These are phyloP conservation scores for Saccharomycopsis olivae DNA, from an alignment of 805 yeast genomes.

Conservation along the genomic window DNA sequence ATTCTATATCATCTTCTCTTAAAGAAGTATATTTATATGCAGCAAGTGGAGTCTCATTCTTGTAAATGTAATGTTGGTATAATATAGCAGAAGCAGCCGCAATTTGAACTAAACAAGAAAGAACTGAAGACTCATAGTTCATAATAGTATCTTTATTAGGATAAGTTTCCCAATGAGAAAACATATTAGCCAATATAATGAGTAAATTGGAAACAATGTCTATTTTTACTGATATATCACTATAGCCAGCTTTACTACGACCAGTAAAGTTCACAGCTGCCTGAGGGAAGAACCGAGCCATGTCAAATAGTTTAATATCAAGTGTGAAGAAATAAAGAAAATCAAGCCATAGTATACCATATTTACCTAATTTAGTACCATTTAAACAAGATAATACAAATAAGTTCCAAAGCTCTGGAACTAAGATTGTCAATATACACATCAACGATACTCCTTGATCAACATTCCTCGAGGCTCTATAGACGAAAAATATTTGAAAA, in stretches of 20 bases:
- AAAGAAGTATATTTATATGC: not conserved
- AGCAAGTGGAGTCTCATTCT: not conserved
- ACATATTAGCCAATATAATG: not conserved
- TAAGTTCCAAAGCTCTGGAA: not conserved
- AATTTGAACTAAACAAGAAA: not conserved
- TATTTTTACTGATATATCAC: not conserved
- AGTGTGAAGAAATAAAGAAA: conserved; percentile 2
- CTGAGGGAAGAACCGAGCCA: conserved; percentile 4
- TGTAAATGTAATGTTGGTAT: not conserved
- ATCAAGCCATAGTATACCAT: conserved; percentile 5
- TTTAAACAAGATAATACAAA: not conserved
- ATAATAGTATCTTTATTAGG: not conserved
- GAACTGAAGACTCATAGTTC: not conserved
- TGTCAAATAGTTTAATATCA: conserved; percentile 1
- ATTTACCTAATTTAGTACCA: not conserved
- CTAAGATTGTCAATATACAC: not conserved
- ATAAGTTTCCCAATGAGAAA: too few species aligned
- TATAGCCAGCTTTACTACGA: not conserved
- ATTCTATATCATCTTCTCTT: not conserved
- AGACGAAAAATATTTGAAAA: not conserved
- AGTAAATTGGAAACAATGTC: not conserved
- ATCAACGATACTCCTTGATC: not conserved
- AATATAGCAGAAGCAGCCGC: not conserved
- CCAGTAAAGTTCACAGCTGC: not conserved
- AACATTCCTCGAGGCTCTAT: not conserved